Base-by-base conservation (phyloP, 768 basidiomycete genomes). In the Rhizopogon rudus region DNA sequence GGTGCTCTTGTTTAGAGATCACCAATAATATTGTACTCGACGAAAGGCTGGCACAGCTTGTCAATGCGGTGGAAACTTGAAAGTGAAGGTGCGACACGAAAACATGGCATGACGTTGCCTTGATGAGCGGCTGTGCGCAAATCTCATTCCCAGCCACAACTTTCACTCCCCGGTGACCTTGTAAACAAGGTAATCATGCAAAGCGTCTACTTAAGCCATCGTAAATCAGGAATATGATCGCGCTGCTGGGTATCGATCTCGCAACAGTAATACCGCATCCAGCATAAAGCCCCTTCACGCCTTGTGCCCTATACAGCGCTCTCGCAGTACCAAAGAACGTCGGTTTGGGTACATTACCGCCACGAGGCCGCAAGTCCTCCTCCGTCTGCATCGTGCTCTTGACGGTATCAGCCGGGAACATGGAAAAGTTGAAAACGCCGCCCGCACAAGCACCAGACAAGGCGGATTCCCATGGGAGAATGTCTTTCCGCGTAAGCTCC, bases 301-400 rank as follows among this genome's bases (percentile, higher is more conserved):
- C 96, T 67, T 88, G 82, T 17, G 79, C 81, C 41, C 67, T 69
- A 67, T 87, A 96, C 77, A 97, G 83, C 60, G 83, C 82, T 63
- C 67, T 77, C 37, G 82, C 84, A 50, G 84, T 89, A 35, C 73
- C 77, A 63, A 71, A 71, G 66, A 77, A 88, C 75, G 65, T 82
- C 63, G 72, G 70, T 60, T 51, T 63, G 40, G 65, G 53, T 42
- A 57, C 57, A 14, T 67, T 62, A 55, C 63, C 69, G 43, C 72
- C 71, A 29, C 77, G 68, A 40, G 86, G 82, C 7, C 89, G 77
- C 54, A 96, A 76, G 70, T 97, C 95, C 52, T 90, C 88, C 67
- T 88, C 89, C 0, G 96, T 98, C 77, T 98, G 96, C 67, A 98
- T 91, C 55, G 92, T 81, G 59, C 88, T 91, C 78, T 98, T 98